Percentiles rank a stretch among this genome's conserved stretches.
Evolutionary conservation across 495 filamentous ascomycete genomes (phyloP).

Genomic region (Lindgomyces ingoldianus): DNA sequence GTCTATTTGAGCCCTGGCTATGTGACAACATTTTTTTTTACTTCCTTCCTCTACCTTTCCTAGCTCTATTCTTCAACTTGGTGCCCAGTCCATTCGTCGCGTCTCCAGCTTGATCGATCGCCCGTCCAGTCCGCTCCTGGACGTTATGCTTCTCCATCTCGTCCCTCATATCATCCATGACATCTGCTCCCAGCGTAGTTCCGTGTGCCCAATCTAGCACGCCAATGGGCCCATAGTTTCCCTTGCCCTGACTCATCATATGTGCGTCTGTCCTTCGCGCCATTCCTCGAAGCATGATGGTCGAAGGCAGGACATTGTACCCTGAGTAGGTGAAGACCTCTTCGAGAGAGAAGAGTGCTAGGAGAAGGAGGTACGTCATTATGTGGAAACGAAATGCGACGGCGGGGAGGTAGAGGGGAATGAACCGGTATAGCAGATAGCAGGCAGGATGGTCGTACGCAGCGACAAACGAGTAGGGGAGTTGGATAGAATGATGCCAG

Average conservation of each 20-base stretch:
- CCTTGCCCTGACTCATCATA: constrained; percentile 58
- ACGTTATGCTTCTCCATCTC: constrained; percentile 63
- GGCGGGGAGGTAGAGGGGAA: constrained; percentile 75
- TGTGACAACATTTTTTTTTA: too few relatives aligned
- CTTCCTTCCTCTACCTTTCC: constrained; percentile 30
- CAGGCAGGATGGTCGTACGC: constrained; percentile 82
- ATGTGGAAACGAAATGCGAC: constrained; percentile 69
- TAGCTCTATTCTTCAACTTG: constrained; percentile 25
- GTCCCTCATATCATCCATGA: constrained; percentile 57
- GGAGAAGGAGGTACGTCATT: constrained; percentile 73
- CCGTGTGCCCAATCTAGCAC: constrained; percentile 74
- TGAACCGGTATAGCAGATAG: constrained; percentile 66
- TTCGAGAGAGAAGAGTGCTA: constrained; percentile 68
- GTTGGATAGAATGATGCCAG: constrained; percentile 65
- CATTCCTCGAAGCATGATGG: constrained; percentile 73
- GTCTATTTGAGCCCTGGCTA: too few relatives aligned
- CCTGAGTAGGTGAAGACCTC: constrained; percentile 77
- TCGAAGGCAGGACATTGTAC: constrained; percentile 70
- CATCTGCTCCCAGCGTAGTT: constrained; percentile 62
- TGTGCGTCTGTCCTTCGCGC: constrained; percentile 70
- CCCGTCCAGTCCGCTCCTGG: constrained; percentile 51
- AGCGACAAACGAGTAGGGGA: constrained; percentile 66
- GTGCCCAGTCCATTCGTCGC: constrained; percentile 19
- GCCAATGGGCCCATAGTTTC: constrained; percentile 79
- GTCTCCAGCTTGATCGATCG: constrained; percentile 33